These are phyloP conservation scores for Hirsutella thompsonii DNA, from an alignment of 2,329 filamentous ascomycete genomes.

Conservation along the genomic window DNA sequence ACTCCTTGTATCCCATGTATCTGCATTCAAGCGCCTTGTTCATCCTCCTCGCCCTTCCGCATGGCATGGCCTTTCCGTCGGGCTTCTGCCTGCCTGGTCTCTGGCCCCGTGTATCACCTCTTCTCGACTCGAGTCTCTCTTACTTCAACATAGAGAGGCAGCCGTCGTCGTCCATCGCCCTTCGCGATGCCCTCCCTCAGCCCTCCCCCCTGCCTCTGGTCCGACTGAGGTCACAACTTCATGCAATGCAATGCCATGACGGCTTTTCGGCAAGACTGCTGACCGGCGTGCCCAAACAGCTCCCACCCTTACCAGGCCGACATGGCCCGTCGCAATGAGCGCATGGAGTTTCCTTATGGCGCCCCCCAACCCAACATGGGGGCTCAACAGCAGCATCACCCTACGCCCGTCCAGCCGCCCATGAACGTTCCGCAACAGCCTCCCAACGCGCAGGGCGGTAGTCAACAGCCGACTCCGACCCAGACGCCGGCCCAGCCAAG, in stretches of 20 bases:
- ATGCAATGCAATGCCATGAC: slow-evolving; percentile 13
- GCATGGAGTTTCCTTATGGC: slow-evolving; percentile 29
- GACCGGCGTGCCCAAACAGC: slow-evolving; percentile 16
- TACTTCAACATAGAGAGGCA: neutral
- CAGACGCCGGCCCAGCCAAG: slow-evolving; percentile 23
- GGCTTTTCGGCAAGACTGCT: slow-evolving; percentile 14
- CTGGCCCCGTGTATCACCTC: slow-evolving; percentile 11
- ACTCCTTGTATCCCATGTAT: slow-evolving; percentile 1
- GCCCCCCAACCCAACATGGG: slow-evolving; percentile 25
- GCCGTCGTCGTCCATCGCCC: slow-evolving; percentile 5
- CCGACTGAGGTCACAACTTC: slow-evolving; percentile 7
- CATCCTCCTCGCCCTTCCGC: neutral
- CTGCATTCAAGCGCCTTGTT: neutral
- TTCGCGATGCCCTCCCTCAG: slow-evolving; percentile 5
- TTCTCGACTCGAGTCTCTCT: slow-evolving; percentile 5
- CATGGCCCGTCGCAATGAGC: slow-evolving; percentile 32
- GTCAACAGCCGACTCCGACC: slow-evolving; percentile 24
- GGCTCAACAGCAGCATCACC: slow-evolving; percentile 23
- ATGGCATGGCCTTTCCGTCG: slow-evolving; percentile 1
- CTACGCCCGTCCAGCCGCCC: slow-evolving; percentile 25
- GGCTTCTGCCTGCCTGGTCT: neutral
- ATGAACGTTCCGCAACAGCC: slow-evolving; percentile 31
- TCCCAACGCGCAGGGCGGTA: slow-evolving; percentile 12
- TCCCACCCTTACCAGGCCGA: slow-evolving; percentile 38
- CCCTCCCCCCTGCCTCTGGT: slow-evolving; percentile 2